Conservation (phyloP, 306 rosid species). For the Cucurbita moschata region DNA sequence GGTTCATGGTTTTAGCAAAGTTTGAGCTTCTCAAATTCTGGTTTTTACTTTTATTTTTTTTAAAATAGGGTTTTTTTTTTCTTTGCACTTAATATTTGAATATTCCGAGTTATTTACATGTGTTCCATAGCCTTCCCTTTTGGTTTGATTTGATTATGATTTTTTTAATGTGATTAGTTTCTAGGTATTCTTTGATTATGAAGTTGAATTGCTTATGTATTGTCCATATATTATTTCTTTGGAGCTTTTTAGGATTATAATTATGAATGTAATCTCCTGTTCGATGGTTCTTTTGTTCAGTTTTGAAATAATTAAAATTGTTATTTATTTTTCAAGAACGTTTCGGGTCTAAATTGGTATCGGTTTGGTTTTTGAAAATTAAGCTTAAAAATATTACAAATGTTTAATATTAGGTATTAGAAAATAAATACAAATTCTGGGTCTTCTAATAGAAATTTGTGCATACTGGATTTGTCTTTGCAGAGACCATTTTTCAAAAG, state of each 20-base stretch:
- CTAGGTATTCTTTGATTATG: neutral
- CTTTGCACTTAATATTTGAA: neutral
- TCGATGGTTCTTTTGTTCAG: no score
- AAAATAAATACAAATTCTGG: no score
- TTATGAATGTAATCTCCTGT: neutral
- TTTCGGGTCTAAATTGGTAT: no score
- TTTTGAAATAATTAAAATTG: no score
- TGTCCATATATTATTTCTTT: neutral
- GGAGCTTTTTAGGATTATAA: neutral
- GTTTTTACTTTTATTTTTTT: neutral
- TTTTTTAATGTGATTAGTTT: neutral
- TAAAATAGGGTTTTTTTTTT: neutral
- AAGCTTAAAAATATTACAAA: no score
- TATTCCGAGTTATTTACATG: neutral
- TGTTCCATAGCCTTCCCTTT: neutral
- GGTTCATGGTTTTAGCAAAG: neutral
- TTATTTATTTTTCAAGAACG: no score
- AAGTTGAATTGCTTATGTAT: neutral
- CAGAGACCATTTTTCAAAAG: no score
- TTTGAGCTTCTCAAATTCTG: neutral
- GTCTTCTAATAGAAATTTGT: no score
- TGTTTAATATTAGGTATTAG: no score
- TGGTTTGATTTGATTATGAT: neutral
- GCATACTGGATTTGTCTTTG: no score
- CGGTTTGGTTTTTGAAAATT: no score